phyloP scores from a whole-genome alignment of 2,329 filamentous ascomycete species.

The Penicillium sp. region DNA sequence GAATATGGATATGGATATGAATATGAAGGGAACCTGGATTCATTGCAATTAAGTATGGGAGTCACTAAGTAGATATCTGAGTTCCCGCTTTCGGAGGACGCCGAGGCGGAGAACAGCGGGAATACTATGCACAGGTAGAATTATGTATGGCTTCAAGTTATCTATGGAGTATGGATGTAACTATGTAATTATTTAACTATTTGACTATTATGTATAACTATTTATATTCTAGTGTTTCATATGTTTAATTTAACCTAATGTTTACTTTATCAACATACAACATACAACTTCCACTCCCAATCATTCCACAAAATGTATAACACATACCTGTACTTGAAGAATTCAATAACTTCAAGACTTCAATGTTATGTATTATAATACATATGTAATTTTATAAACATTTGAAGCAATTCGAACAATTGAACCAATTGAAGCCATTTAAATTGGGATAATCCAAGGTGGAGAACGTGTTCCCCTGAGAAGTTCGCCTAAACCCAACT shows the following conservation, averaged over 20 bases:
- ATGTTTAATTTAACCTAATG: neutral
- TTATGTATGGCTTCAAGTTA: too few relatives aligned
- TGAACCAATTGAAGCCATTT: neutral
- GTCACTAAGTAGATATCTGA: neutral
- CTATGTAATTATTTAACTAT: neutral
- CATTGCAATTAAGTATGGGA: constrained; percentile 1
- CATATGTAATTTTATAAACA: too few relatives aligned
- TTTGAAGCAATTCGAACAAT: too few relatives aligned
- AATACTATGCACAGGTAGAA: neutral
- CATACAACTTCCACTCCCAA: neutral
- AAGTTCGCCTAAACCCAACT: constrained; percentile 4
- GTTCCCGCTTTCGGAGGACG: constrained; percentile 14
- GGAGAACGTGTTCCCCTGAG: constrained; percentile 17
- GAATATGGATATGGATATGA: neutral
- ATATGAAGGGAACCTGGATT: neutral
- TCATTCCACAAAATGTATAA: too few relatives aligned
- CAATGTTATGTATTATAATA: too few relatives aligned
- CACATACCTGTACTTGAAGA: neutral
- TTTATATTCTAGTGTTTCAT: neutral
- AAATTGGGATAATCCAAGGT: constrained; percentile 21
- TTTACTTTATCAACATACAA: neutral
- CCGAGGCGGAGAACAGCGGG: constrained; percentile 16
- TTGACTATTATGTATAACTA: neutral
- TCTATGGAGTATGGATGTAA: neutral
- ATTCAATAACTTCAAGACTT: neutral